Conservation (phyloP, 805 yeast species). For the Teunomyces gatunensis region DNA sequence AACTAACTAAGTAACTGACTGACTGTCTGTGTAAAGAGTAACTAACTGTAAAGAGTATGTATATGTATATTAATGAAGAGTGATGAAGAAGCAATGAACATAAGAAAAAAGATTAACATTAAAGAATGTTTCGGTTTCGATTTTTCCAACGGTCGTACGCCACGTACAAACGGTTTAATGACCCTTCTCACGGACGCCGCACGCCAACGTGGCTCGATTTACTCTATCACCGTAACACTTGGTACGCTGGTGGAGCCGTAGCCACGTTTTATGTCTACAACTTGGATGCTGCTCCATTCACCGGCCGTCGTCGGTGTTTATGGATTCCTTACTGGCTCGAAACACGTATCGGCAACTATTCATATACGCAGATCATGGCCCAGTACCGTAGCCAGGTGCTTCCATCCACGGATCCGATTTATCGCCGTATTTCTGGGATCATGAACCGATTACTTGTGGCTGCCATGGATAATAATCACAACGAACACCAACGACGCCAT, state of each 20-base stretch:
- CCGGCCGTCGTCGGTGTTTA: slow-evolving; percentile 68
- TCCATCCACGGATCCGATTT: slow-evolving; percentile 58
- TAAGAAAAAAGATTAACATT: no score
- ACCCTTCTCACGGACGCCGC: slow-evolving; percentile 4
- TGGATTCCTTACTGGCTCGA: slow-evolving; percentile 70
- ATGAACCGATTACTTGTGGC: slow-evolving; percentile 64
- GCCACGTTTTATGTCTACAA: slow-evolving; percentile 30
- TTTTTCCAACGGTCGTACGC: slow-evolving; percentile 9
- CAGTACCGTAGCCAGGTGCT: slow-evolving; percentile 54
- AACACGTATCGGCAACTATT: slow-evolving; percentile 54
- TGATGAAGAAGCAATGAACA: no score
- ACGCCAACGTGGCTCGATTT: slow-evolving; percentile 8
- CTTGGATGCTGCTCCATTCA: slow-evolving; percentile 77
- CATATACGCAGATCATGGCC: slow-evolving; percentile 57
- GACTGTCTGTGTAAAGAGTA: no score
- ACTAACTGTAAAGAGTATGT: no score
- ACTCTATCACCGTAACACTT: slow-evolving; percentile 24
- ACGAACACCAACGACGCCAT: slow-evolving; percentile 33
- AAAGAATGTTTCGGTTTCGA: no score
- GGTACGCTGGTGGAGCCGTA: slow-evolving; percentile 28
- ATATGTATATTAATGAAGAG: no score
- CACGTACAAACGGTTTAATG: slow-evolving; percentile 17
- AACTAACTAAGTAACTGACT: no score
- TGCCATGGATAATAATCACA: slow-evolving; percentile 35
- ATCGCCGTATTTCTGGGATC: slow-evolving; percentile 53